Base-by-base conservation (phyloP, 176 grass and related monocot genomes). In the Carex littledalei region DNA sequence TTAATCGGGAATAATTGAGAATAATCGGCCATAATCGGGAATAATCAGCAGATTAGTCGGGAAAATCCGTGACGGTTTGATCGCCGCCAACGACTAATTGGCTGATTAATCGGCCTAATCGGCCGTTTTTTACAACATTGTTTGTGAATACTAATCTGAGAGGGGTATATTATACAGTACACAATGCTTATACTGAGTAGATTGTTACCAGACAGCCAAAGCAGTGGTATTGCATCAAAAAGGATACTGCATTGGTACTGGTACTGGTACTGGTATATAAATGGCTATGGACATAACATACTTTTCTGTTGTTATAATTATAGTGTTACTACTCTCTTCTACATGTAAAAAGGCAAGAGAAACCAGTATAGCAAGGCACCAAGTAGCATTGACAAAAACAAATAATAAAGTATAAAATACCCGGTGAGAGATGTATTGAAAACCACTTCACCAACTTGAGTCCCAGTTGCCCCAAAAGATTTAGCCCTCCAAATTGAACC, bases 401-500 rank as follows among this genome's bases (percentile, higher is more conserved):
- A 53, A 41, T 16, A 58, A 49, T 72, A 35, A 8, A 21, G 10
- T 7, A 16, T 60, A 80, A 58, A 69, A 56, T 94, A 98, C 95
- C 95, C 95, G 69, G 96, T 99, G 87, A 99, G 81, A 17, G 90
- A 94, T 29, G 96, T 95, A 81, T 95, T 99, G 87, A 99, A 95
- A 20, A 99, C 96, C 20, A 99, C 96, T 88, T 99, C 96, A 63
- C 85, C 96, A 75, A 94, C 87, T 90, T 99, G 93, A 2, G 91
- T 99, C 87, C 93, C 93, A 47, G 91, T 86, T 39, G 88, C 96
- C 31, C 96, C 96, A 59, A 99, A 99, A 15, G 93, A 94, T 68
- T 94, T 99, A 3, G 91, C 96, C 39, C 59, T 94, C 96, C 96
- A 99, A 35, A 95, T 88, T 12, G 93, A 95, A 53, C 96, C 93